Evolutionary conservation across 140 eudicot species (phyloP).

Genomic region (Oenanthe javanica): DNA sequence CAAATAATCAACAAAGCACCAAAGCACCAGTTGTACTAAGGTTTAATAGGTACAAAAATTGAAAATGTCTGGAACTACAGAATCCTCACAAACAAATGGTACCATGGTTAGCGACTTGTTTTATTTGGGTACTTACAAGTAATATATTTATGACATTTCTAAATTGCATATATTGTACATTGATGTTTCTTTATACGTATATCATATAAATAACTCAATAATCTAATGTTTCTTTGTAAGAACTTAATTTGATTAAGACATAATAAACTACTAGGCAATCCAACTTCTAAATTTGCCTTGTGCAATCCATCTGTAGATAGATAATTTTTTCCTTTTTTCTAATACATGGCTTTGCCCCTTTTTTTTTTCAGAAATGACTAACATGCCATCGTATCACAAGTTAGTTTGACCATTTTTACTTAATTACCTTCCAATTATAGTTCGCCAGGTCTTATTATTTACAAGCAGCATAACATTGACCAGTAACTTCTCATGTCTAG

Average conservation of each 20-base stretch:
- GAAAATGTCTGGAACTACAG: neutral
- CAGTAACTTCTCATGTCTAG: neutral
- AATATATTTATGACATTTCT: neutral
- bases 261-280: neutral
- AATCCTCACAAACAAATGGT: neutral
- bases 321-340: neutral
- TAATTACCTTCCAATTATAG: neutral
- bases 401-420: neutral
- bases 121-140: neutral
- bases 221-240: neutral
- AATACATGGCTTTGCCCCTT: too few relatives aligned
- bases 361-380: too few relatives aligned
- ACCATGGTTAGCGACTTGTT: neutral
- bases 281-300: neutral
- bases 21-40: neutral
- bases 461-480: neutral
- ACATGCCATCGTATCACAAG: neutral
- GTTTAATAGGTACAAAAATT: neutral
- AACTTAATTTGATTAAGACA: neutral
- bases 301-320: neutral
- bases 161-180: neutral
- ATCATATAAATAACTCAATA: neutral
- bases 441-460: neutral
- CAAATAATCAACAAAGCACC: neutral
- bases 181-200: neutral